phyloP scores from a whole-genome alignment of 805 yeast species.

The Priceomyces carsonii region DNA sequence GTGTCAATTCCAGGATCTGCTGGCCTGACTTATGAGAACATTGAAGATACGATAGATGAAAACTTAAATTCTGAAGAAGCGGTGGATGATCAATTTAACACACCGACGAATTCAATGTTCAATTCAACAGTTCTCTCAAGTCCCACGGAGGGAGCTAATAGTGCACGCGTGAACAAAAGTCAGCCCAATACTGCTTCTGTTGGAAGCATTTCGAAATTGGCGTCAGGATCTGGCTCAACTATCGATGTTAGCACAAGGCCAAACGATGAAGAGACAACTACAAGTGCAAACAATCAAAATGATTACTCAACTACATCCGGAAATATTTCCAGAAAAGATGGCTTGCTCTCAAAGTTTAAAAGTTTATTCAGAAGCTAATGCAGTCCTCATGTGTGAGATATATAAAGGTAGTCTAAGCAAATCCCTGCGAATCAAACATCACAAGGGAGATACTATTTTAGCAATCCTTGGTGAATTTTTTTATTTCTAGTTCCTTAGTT shows the following conservation, averaged over 20 bases:
- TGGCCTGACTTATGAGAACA: conserved; percentile 10
- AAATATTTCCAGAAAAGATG: conserved; percentile 18
- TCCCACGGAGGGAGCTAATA: not conserved
- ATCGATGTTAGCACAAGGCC: conserved; percentile 3
- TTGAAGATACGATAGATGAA: conserved; percentile 5
- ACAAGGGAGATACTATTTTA: too few species aligned
- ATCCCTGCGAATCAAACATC: too few species aligned
- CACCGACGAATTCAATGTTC: conserved; percentile 23
- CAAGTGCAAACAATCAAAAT: not conserved
- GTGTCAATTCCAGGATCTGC: conserved; percentile 28
- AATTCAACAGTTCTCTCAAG: conserved; percentile 5
- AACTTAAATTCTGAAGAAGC: conserved; percentile 10
- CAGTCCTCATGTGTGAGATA: too few species aligned
- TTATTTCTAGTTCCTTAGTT: not conserved
- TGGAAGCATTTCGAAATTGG: conserved; percentile 1
- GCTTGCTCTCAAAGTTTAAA: conserved; percentile 30
- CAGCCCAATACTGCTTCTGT: conserved; percentile 1
- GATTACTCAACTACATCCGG: too few species aligned
- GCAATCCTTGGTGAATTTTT: not conserved
- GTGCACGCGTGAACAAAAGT: not conserved
- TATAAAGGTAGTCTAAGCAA: too few species aligned
- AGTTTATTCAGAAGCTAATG: conserved; percentile 34
- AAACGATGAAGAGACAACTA: not conserved
- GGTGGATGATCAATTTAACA: conserved; percentile 18
- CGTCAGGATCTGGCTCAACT: not conserved